A percentile compares a stretch with the other conserved stretches of the same genome.
Evolutionary conservation across 352 stramenopile genomes (phyloP).

Genomic region (Pythium chondricola): DNA sequence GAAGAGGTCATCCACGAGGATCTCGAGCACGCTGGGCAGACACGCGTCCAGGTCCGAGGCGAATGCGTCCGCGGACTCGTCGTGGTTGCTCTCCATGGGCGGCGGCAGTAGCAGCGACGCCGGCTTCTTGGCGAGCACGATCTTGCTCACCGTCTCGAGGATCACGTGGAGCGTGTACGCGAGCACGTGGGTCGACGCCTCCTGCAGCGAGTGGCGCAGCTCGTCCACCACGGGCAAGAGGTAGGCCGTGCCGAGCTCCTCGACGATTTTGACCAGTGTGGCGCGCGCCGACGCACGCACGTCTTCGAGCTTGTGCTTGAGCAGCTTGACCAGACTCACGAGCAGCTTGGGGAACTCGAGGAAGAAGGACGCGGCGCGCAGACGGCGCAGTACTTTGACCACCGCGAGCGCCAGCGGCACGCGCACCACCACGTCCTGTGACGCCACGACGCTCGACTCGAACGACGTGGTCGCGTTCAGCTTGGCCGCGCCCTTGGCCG

Average conservation of each 20-base stretch:
- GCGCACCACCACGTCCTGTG: constrained; percentile 67
- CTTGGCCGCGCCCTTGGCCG: constrained; percentile 57
- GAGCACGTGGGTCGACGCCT: constrained; percentile 81
- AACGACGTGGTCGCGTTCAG: constrained; percentile 27
- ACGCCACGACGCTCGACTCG: constrained; percentile 44
- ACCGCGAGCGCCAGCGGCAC: constrained; percentile 93
- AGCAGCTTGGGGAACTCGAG: constrained; percentile 93
- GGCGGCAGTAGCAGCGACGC: constrained; percentile 24
- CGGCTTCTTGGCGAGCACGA: constrained; percentile 43
- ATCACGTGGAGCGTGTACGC: constrained; percentile 85
- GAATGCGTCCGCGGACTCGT: constrained; percentile 30
- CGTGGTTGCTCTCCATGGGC: constrained; percentile 10
- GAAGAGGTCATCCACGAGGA: constrained; percentile 81
- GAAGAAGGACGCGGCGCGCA: constrained; percentile 88
- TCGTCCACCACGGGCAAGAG: constrained; percentile 82
- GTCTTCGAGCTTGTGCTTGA: constrained; percentile 91
- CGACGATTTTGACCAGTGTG: constrained; percentile 93
- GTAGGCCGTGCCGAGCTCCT: constrained; percentile 83
- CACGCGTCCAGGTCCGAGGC: constrained; percentile 70
- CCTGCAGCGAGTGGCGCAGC: constrained; percentile 73
- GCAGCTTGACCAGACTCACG: constrained; percentile 81
- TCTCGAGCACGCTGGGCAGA: constrained; percentile 74
- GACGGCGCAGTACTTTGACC: constrained; percentile 95
- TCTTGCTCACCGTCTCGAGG: constrained; percentile 67
- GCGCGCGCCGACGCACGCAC: constrained; percentile 87